phyloP scores from a whole-genome alignment of 2,329 filamentous ascomycete genomes.

The Huntiella omanensis region DNA sequence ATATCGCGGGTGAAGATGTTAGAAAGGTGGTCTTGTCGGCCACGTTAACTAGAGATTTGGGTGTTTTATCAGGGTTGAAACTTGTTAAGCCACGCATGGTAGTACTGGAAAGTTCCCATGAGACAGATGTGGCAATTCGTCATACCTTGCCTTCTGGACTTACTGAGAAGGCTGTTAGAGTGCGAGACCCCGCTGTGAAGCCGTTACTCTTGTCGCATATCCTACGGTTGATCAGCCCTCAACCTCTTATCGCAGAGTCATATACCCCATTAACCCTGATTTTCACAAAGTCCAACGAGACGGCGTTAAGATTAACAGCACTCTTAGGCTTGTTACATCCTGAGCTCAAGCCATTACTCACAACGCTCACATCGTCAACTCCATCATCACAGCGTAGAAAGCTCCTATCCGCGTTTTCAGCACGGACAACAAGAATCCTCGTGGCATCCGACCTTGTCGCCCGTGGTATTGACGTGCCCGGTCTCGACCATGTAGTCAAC shows the following conservation, averaged over 20 bases:
- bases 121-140: conserved; percentile 15
- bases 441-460: conserved; percentile 88
- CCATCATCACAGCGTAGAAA: conserved; percentile 52
- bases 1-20: conserved; percentile 35
- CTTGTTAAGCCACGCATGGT: conserved; percentile 59
- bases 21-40: conserved; percentile 79
- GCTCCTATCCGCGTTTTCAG: conserved; percentile 47
- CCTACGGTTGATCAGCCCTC: conserved; percentile 13
- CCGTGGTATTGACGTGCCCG: conserved; percentile 67
- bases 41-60: conserved; percentile 76
- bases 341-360: conserved; percentile 34
- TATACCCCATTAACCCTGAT: conserved; percentile 42
- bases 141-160: conserved; percentile 43
- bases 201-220: conserved; percentile 54
- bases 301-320: conserved; percentile 67
- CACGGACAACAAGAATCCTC: conserved; percentile 49
- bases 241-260: conserved; percentile 9
- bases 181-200: conserved; percentile 37
- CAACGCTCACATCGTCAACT: conserved; percentile 59
- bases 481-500: conserved; percentile 72
- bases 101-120: conserved; percentile 41
- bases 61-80: conserved; percentile 55
- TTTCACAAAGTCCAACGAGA: conserved; percentile 82
- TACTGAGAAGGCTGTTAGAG: conserved; percentile 14
- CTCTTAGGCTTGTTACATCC: conserved; percentile 52